phyloP scores from a whole-genome alignment of 148 eudicot species.

The Suaeda aralocaspica region DNA sequence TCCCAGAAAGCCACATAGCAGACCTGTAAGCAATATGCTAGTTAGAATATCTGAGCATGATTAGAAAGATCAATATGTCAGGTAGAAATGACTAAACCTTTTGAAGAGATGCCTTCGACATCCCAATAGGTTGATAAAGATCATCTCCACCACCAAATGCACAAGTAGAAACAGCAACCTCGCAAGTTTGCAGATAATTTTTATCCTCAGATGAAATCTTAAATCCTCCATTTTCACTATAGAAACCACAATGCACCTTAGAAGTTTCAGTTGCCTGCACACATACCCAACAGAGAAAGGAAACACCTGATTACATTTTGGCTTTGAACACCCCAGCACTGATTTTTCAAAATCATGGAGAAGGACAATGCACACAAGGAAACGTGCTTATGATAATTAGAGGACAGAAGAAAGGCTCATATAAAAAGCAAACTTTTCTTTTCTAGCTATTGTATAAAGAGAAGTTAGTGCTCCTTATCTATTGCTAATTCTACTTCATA shows the following conservation, averaged over 20 bases:
- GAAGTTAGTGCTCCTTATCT: neutral
- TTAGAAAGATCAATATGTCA: too few species aligned
- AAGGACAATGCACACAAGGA: neutral
- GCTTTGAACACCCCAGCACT: neutral
- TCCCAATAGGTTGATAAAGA: constrained; percentile 98
- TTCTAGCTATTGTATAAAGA: neutral
- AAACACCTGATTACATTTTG: neutral
- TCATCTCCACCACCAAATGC: constrained; percentile 99
- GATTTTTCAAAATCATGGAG: neutral
- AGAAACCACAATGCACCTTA: constrained; percentile 86
- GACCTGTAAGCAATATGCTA: constrained; percentile 46
- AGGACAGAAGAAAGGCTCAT: neutral
- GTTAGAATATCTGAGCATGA: constrained; percentile 15
- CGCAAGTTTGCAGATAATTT: constrained; percentile 64
- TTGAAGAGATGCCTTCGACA: constrained; percentile 67
- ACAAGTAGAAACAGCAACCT: constrained; percentile 93
- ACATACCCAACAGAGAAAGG: neutral
- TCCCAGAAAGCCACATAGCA: constrained; percentile 99
- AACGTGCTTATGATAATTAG: neutral
- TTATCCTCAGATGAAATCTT: constrained; percentile 75
- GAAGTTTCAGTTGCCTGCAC: constrained; percentile 56
- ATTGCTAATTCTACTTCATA: neutral
- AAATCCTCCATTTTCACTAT: constrained; percentile 81
- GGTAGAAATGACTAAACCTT: constrained; percentile 44
- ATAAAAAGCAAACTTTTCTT: neutral